Base-by-base conservation (phyloP, 306 rosid genomes). In the Quercus glauca region DNA sequence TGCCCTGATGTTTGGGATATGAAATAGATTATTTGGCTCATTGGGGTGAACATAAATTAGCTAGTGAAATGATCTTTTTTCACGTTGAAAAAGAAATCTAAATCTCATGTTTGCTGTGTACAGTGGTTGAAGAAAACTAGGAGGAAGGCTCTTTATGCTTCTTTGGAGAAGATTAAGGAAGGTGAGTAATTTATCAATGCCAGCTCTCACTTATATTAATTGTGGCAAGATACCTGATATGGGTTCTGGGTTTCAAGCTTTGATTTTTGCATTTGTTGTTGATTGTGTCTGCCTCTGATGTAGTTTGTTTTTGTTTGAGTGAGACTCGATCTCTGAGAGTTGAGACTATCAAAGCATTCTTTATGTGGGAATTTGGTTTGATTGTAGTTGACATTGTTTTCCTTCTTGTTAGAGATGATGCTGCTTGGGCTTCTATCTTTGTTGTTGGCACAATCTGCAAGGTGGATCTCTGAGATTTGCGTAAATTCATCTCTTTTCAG, bases 121-220 rank as follows among this genome's bases (percentile, higher is more conserved):
- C 87, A 94, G 97, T 94, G 99, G 99, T 82, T 94, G 83, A 83
- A 89, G 95, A 90, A 84, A 83, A 92, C 95, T 18, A 89, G 91
- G 84, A 90, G 97, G 83, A 94, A 94, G 79, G 99, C 97, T 43
- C 92, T 94, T 20, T 90, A 85, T 86, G 92, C 89, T 84, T 93
- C 99, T 19, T 81, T 94, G 52, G 97, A 92, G 88, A 94, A 94
- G 88, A 89, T 92, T 78, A 94, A 94, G 88, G 97, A 94, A 92
- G 99, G 99, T 91, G 74, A 78, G 52, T 59, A 55, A 28, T 37
- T 52, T 53, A 21, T 20, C 2, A 25, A 20, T 79, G 18, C 35
- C 18, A 53, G 57, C 76, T 61, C 78, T 69, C 26, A 65, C 60
- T 15, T 51, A 26, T 60, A 33, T 60, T 65, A 33, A 65, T 18